Evolutionary conservation across 495 filamentous ascomycete genomes (phyloP).

Genomic region (Delitschia confertaspora): DNA sequence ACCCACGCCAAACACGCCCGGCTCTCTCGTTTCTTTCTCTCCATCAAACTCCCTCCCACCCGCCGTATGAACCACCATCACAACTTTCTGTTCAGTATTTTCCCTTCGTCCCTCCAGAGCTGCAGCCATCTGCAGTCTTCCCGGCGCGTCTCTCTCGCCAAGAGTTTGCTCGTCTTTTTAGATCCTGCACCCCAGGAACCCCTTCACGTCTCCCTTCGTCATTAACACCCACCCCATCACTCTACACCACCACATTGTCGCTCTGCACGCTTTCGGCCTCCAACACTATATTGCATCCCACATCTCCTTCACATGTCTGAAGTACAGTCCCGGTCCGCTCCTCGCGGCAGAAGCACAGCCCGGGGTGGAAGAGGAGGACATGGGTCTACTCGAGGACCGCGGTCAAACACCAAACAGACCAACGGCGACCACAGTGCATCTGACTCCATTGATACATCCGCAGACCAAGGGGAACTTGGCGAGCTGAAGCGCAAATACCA

Average conservation of each 20-base stretch:
- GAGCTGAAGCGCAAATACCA: conserved; percentile 85
- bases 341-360: conserved; percentile 70
- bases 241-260: too few species aligned
- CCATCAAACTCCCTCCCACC: too few species aligned
- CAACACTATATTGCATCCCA: conserved; percentile 2
- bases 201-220: conserved; percentile 4
- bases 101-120: not conserved
- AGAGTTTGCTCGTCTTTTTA: conserved; percentile 5
- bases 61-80: too few species aligned
- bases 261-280: too few species aligned
- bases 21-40: too few species aligned
- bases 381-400: conserved; percentile 53
- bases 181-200: not conserved
- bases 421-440: conserved; percentile 53
- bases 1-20: too few species aligned
- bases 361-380: conserved; percentile 78
- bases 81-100: not conserved
- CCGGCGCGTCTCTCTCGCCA: conserved; percentile 1
- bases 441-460: conserved; percentile 46
- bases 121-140: conserved; percentile 1
- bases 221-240: conserved; percentile 8
- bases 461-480: conserved; percentile 85
- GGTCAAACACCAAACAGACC: conserved; percentile 51
- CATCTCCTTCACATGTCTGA: conserved; percentile 66
- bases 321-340: conserved; percentile 69